These are phyloP conservation scores for Fagopyrum tataricum DNA, from an alignment of 148 eudicot species.

Conservation along the genomic window DNA sequence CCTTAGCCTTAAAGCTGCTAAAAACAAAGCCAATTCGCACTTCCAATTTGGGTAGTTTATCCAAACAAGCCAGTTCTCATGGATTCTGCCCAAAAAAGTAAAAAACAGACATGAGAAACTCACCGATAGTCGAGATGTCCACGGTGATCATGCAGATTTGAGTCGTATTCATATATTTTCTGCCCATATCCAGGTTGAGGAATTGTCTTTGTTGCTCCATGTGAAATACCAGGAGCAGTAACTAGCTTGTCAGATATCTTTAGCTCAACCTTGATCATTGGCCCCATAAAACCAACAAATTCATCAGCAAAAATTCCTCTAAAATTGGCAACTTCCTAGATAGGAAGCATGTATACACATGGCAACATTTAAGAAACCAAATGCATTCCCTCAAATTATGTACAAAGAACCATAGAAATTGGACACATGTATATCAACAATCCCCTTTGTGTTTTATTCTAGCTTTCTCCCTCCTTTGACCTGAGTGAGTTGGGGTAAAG, in stretches of 20 bases:
- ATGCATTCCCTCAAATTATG: not conserved
- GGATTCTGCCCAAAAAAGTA: not conserved
- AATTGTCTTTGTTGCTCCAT: constrained; percentile 18
- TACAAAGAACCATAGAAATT: not conserved
- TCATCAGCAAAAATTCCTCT: not conserved
- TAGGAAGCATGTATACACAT: not conserved
- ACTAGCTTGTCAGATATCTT: not conserved
- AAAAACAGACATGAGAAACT: constrained; percentile 18
- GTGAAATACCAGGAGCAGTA: not conserved
- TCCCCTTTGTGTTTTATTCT: too few species aligned
- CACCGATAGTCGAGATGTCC: constrained; percentile 92
- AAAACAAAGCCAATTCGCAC: not conserved
- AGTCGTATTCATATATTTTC: constrained; percentile 82
- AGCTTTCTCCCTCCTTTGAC: too few species aligned
- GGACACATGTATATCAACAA: not conserved
- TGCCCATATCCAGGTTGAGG: constrained; percentile 84
- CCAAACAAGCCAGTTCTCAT: not conserved
- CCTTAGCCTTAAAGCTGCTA: not conserved
- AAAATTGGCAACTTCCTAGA: not conserved
- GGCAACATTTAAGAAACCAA: not conserved
- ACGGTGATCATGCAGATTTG: constrained; percentile 49
- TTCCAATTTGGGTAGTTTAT: not conserved
- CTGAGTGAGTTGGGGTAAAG: too few species aligned
- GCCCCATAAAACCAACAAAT: not conserved
- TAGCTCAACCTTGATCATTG: not conserved